These are phyloP conservation scores for Pythium aristosporum DNA, from an alignment of 352 stramenopile species.

Conservation along the genomic window DNA sequence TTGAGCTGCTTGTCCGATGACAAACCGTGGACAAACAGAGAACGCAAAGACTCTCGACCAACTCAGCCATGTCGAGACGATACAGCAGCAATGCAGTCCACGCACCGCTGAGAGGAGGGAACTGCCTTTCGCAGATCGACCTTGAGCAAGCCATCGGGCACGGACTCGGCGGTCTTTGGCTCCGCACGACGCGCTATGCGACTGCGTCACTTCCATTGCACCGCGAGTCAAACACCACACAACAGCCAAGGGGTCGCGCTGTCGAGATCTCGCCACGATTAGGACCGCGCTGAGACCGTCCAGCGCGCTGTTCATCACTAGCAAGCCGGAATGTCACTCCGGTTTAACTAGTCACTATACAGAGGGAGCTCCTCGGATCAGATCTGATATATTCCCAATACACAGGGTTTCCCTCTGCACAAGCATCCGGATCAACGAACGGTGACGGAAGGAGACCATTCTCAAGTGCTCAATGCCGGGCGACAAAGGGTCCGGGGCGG, in stretches of 20 bases:
- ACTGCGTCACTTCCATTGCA: not conserved
- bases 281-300: constrained; percentile 4
- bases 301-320: not conserved
- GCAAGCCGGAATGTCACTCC: not conserved
- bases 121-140: too few species aligned
- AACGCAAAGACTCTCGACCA: too few species aligned
- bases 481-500: not conserved
- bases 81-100: too few species aligned
- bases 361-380: not conserved
- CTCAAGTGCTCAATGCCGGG: not conserved
- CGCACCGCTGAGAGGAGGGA: too few species aligned
- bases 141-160: too few species aligned
- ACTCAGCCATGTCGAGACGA: too few species aligned
- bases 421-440: not conserved
- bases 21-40: too few species aligned
- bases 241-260: not conserved
- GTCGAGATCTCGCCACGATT: constrained; percentile 8
- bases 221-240: not conserved
- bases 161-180: too few species aligned
- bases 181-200: not conserved
- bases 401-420: not conserved
- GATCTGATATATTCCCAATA: not conserved
- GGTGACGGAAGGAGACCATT: not conserved
- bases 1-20: too few species aligned
- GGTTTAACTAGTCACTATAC: not conserved